A percentile compares a stretch with the other conserved stretches of the same genome.
phyloP scores from a whole-genome alignment of 139 green algal species.

The Chlorella sp. region DNA sequence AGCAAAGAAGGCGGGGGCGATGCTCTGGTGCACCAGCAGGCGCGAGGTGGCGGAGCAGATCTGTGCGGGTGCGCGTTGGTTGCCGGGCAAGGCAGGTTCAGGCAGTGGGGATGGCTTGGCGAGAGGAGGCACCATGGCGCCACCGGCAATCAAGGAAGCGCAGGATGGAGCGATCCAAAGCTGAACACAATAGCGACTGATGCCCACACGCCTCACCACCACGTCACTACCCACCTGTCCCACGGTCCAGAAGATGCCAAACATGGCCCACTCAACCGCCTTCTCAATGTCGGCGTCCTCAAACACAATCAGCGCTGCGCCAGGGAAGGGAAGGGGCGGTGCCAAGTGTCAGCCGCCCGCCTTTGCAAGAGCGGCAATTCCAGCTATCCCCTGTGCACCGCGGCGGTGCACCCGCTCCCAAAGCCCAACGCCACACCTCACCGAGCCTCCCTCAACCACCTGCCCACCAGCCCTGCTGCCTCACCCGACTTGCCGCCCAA shows the following conservation, averaged over 20 bases:
- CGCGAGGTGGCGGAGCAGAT: slow-evolving; percentile 89
- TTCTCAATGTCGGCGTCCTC: slow-evolving; percentile 88
- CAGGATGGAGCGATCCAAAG: background rate
- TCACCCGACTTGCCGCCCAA: slow-evolving; percentile 82
- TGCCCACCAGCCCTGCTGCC: background rate
- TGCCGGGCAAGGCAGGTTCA: slow-evolving; percentile 26
- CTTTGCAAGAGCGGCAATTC: too few species aligned
- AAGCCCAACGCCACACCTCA: too few species aligned
- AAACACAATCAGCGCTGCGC: slow-evolving; percentile 82
- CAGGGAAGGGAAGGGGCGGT: background rate
- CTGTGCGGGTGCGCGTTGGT: slow-evolving; percentile 51
- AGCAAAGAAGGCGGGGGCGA: slow-evolving; percentile 69
- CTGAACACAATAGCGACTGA: background rate
- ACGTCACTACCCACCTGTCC: background rate
- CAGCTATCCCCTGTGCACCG: too few species aligned
- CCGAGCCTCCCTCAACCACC: background rate
- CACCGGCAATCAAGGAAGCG: background rate
- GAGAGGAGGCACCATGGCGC: background rate
- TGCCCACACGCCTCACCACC: background rate
- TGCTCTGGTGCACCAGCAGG: slow-evolving; percentile 80
- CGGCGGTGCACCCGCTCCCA: too few species aligned
- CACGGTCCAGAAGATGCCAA: slow-evolving; percentile 82
- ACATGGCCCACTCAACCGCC: slow-evolving; percentile 93
- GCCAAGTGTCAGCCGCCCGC: background rate
- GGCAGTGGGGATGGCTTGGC: background rate